Base-by-base conservation (phyloP, 2,329 filamentous ascomycete genomes). In the Neodidymelliopsis sp. region DNA sequence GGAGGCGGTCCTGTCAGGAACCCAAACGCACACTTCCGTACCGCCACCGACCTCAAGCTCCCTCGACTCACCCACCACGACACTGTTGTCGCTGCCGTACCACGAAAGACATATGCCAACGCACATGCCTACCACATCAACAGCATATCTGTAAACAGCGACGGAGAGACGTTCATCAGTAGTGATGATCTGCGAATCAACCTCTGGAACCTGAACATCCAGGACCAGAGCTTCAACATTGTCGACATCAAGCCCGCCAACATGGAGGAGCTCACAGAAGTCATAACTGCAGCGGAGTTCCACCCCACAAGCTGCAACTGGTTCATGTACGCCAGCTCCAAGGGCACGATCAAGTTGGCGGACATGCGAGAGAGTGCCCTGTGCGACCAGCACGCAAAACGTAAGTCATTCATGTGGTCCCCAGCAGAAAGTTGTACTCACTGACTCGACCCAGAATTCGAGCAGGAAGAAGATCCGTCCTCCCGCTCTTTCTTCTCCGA, bases 321-420 rank as follows among this genome's bases (percentile, higher is more conserved):
- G 91, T 97, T 99, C 79, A 99, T 99, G 93, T 99, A 97, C 74
- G 94, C 94, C 63, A 97, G 93, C 75, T 97, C 92, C 51, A 99
- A 99, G 77, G 94, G 94, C 53, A 97, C 94, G 25, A 97, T 99
- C 78, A 99, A 99, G 78, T 81, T 99, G 65, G 94, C 94, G 36
- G 94, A 99, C 69, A 99, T 99, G 94, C 86, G 94, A 66, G 89
- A 97, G 80, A 96, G 91, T 69, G 94, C 94, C 22, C 79, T 99
- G 41, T 99, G 94, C 70, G 94, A 99, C 70, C 87, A 95, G 69
- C 94, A 99, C 70, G 88, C 91, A 13, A 99, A 99, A 77, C 81
- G 94, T 97, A 83, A 65, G 87, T 80, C 31, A 12, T 9, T 33
- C 4, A 31, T 35, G 34, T 12, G 20, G 27, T 24, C n/a, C 23